Evolutionary conservation across 2,329 filamentous ascomycete genomes (phyloP).

Genomic region (Ambrosiella xylebori): DNA sequence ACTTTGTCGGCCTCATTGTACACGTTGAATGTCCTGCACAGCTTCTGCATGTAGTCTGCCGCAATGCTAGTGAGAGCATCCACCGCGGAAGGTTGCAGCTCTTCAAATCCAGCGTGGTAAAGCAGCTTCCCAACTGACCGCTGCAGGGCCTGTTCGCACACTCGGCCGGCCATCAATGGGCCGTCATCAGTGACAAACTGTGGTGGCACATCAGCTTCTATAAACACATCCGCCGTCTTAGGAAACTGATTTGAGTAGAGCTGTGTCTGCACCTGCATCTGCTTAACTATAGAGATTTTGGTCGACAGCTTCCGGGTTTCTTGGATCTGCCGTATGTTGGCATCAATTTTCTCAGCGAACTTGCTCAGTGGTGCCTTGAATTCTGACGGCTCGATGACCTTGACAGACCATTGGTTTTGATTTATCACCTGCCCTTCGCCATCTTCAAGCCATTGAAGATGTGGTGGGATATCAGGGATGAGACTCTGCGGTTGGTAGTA

Average conservation of each 20-base stretch:
- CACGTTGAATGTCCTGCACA: slow-evolving; percentile 60
- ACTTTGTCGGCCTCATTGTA: slow-evolving; percentile 58
- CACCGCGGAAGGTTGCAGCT: slow-evolving; percentile 85
- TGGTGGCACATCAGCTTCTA: slow-evolving; percentile 72
- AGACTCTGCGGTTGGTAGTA: slow-evolving; percentile 82
- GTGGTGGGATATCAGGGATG: slow-evolving; percentile 66
- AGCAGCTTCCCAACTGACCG: slow-evolving; percentile 87
- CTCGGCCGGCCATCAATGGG: slow-evolving; percentile 67
- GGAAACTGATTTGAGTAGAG: slow-evolving; percentile 97
- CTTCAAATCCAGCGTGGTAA: slow-evolving; percentile 91
- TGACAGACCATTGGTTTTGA: slow-evolving; percentile 68
- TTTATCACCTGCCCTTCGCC: slow-evolving; percentile 77
- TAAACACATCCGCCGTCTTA: slow-evolving; percentile 83
- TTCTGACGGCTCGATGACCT: slow-evolving; percentile 53
- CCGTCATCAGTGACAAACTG: slow-evolving; percentile 80
- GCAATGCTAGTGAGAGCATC: slow-evolving; percentile 82
- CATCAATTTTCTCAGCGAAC: slow-evolving; percentile 64
- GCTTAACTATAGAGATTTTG: slow-evolving; percentile 95
- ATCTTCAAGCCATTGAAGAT: slow-evolving; percentile 77
- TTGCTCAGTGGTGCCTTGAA: slow-evolving; percentile 62
- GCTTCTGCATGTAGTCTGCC: slow-evolving; percentile 73
- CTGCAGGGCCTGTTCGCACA: slow-evolving; percentile 70
- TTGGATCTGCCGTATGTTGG: slow-evolving; percentile 88
- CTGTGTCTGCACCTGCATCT: slow-evolving; percentile 97
- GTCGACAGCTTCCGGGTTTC: slow-evolving; percentile 90